A percentile compares a stretch with the other conserved stretches of the same genome.
phyloP scores from a whole-genome alignment of 2,329 filamentous ascomycete genomes.

The Fusarium miscanthi region DNA sequence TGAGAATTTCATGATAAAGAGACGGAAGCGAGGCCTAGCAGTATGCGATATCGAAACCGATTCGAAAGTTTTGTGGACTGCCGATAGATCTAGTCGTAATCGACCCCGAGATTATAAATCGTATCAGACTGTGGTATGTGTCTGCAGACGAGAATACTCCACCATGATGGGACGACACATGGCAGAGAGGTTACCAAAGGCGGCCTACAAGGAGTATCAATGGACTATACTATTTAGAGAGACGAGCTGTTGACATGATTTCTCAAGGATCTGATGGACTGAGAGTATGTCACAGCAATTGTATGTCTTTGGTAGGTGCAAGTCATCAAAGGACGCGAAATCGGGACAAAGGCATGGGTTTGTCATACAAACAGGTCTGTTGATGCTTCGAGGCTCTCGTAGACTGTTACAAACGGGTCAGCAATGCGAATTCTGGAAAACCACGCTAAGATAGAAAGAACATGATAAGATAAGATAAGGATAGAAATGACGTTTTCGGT shows the following conservation, averaged over 20 bases:
- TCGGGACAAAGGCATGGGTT: not conserved
- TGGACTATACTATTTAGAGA: not conserved
- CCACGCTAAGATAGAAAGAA: no score
- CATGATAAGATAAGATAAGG: not conserved
- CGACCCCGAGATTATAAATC: no score
- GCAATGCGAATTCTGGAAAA: not conserved
- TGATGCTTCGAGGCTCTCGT: no score
- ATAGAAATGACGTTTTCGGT: not conserved
- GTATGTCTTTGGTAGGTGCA: no score
- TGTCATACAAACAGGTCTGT: not conserved
- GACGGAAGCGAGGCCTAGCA: no score
- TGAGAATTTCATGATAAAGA: not conserved
- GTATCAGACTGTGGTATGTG: not conserved
- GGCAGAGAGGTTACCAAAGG: not conserved
- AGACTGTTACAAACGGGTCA: no score
- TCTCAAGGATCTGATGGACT: not conserved
- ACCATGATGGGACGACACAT: conserved; percentile 4
- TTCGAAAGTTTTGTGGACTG: no score
- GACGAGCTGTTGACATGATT: not conserved
- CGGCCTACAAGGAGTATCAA: not conserved
- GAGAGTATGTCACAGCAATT: no score
- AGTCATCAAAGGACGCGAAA: not conserved
- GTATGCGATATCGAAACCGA: no score
- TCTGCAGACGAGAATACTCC: not conserved
- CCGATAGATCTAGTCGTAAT: no score